These are phyloP conservation scores for Globisporangium spiculum DNA, from an alignment of 352 stramenopile species.

Conservation along the genomic window DNA sequence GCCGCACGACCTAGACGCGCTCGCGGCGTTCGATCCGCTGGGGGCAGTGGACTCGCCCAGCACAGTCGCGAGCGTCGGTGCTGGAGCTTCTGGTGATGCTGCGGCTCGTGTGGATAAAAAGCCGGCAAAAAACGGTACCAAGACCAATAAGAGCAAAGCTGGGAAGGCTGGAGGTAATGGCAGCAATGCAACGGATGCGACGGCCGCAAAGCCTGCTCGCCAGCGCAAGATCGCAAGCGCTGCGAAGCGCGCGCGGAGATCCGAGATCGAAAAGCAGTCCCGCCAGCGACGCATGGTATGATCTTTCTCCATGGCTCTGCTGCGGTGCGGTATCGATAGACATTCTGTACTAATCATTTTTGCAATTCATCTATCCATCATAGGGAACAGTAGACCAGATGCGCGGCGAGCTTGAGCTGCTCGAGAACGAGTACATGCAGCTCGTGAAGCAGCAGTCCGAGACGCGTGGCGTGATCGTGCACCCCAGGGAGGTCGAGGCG, in stretches of 20 bases:
- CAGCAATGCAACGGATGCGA: neutral
- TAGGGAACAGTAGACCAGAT: conserved; percentile 47
- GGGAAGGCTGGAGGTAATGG: neutral
- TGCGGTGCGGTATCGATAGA: too few relatives aligned
- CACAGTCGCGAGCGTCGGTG: neutral
- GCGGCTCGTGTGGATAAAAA: neutral
- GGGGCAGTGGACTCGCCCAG: neutral
- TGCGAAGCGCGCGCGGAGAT: conserved; percentile 38
- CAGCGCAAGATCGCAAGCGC: conserved; percentile 14
- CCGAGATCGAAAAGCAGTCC: conserved; percentile 64
- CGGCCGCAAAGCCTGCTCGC: neutral
- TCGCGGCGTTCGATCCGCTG: neutral
- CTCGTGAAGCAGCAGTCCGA: conserved; percentile 24
- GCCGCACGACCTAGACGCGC: neutral
- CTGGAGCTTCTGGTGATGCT: neutral
- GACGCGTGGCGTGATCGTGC: conserved; percentile 27
- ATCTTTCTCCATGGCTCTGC: too few relatives aligned
- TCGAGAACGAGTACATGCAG: conserved; percentile 44
- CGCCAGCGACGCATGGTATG: conserved; percentile 34
- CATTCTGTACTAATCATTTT: too few relatives aligned
- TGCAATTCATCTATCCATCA: neutral
- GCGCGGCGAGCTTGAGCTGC: conserved; percentile 44
- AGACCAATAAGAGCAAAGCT: neutral
- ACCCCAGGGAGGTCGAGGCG: conserved; percentile 24
- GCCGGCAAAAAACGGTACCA: neutral